Evolutionary conservation across 2,329 filamentous ascomycete species (phyloP), one percentile per base, ranked within the genome.

Genomic region (Didymella pinodella): DNA sequence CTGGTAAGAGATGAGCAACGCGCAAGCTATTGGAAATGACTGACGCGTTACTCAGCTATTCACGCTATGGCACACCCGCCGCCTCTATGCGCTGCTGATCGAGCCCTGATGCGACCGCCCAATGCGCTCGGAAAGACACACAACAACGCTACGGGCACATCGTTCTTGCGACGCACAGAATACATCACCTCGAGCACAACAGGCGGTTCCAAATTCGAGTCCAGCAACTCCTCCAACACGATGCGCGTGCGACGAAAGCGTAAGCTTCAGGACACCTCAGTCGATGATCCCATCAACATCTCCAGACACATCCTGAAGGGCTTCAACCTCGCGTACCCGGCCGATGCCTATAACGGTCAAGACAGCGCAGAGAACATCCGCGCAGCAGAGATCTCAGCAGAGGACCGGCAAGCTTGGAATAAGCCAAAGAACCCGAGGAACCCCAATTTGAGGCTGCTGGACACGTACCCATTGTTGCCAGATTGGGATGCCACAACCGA

Each of bases 121-220:
- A 88, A 92, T 34, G 88, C 92, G 48, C 85, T 99, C 22, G 93
- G 92, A 68, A 96, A 97, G 78, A 89, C 90, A 44, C 91, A 91
- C 67, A 85, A 88, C 41, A 86, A 87, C 62, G 90, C 92, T 63
- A 84, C 89, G 18, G 89, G 90, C 63, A 92, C 97, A 53, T 97
- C 92, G 63, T 99, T 99, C 85, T 85, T 99, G 67, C 92, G 95
- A 57, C 88, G 94, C 71, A 98, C 95, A 55, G 95, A 99, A 78
- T 98, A 98, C 80, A 97, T 97, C 72, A 91, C 91, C 18, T 80
- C 81, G 25, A 68, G 66, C 48, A 79, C 79, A 51, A 74, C 75
- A 11, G 72, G 76, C 66, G 61, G 80, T 16, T 77, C 79, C 7
- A 71, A 77, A 22, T 81, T 82, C 54, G 83, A 86, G 49, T 82